Base-by-base conservation (phyloP, 2,329 filamentous ascomycete genomes). In the Purpureocillium takamizusanense region DNA sequence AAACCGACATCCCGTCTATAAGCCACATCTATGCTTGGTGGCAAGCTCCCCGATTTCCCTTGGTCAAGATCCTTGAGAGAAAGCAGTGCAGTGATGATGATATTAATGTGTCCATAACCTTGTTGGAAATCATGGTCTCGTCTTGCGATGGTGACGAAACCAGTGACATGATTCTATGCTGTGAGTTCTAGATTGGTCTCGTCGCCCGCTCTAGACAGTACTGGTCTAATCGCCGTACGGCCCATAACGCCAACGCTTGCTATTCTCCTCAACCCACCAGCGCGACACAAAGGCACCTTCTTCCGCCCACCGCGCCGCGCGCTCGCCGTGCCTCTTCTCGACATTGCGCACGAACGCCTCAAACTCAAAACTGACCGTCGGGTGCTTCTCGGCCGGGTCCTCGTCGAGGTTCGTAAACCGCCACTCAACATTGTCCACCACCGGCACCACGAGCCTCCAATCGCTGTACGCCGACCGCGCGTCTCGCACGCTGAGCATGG, bases 261-360 rank as follows among this genome's bases (percentile, higher is more conserved):
- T 50, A 33, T 60, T 60, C 41, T 60, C 57, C 36, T 58, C 54
- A 4, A 59, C 53, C 43, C 52, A 60, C 57, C 57, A 60, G 7
- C 56, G 47, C 11, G 54, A 51, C 18, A 57, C 42, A 39, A 57
- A 60, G 9, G 55, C 54, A 4, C 49, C 57, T 33, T 58, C 55
- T 38, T 60, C 55, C 1, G 44, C 53, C 57, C 57, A 60, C 30
- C 49, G 46, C 11, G 54, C 51, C 16, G 47, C 42, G 2, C 52
- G 52, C 3, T 46, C 37, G 8, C 56, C 53, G 16, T 49, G 49
- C 4, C 40, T 27, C 2, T 27, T 10, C 18, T 49, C 41, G 3
- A 56, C 46, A 10, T 42, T 45, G 3, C 36, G 29, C 15, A 50
- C n/a, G 2, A 59, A 48, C 28, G 39, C 37, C 10, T 42, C 40